Base-by-base conservation (phyloP, 2,329 filamentous ascomycete genomes). In the Tolypocladium inflatum region DNA sequence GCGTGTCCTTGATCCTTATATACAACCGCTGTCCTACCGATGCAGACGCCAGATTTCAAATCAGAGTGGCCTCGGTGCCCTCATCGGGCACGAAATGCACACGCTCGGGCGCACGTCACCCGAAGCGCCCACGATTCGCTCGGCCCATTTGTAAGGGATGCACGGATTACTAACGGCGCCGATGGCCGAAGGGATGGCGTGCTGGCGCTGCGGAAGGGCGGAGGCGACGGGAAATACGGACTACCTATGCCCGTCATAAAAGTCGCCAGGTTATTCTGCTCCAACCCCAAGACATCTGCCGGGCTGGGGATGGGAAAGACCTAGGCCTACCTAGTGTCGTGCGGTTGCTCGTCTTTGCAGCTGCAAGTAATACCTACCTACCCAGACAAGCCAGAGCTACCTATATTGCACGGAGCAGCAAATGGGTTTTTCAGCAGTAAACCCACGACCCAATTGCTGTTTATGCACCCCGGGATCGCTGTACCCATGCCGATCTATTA, bases 21-120 rank as follows among this genome's bases (percentile, higher is more conserved):
- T 51, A 35, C 30, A 51, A 13, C 2, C 4, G 4, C 48, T 30
- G 4, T 35, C 4, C 2, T 0, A 9, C 48, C 30, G 7, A 11
- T 10, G 30, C 30, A 51, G 48, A 33, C 30, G 3, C 30, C 17
- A 26, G 65, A 68, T 68, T 68, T 68, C 61, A 68, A 68, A 68
- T 66, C 66, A 68, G 41, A 26, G 41, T 13, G 30, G 19, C 17
- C 3, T n/a, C 48, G 5, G 4, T 7, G 26, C 23, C 11, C 33
- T 19, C 51, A 38, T 6, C 38, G 23, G 17, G 48, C 9, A 10
- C 9, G 30, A 21, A 21, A 33, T 26, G 8, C 15, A 13, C 53
- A 33, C 42, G 0, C 9, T 51, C 26, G 48, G 26, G 21, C 15
- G 4, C 48, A 35, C 45, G 23, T 48, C 45, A 48, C 45, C 45